phyloP scores from a whole-genome alignment of 31 red algal species.

The Asparagopsis taxiformis region DNA sequence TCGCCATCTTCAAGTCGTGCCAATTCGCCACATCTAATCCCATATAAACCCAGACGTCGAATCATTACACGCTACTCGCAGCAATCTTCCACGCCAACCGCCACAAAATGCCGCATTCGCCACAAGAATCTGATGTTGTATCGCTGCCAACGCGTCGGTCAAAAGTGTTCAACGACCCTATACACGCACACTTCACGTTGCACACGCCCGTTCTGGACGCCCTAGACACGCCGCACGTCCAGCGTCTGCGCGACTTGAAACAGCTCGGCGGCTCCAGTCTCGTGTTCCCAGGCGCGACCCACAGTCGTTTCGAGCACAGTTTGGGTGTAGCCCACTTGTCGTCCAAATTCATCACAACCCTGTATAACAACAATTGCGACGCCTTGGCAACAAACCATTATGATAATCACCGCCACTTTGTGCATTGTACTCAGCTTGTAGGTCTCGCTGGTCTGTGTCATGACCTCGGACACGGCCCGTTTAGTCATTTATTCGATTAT shows the following conservation, averaged over 20 bases:
- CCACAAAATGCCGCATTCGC: too few relatives aligned
- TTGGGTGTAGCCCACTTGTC: conserved; percentile 82
- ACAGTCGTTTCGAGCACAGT: conserved; percentile 96
- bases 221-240: conserved; percentile 94
- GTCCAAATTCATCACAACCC: conserved; percentile 32
- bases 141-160: too few relatives aligned
- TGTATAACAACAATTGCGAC: conserved; percentile 61
- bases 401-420: conserved; percentile 60
- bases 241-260: conserved; percentile 97
- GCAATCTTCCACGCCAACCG: too few relatives aligned
- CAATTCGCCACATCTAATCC: too few relatives aligned
- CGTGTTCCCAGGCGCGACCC: conserved; percentile 88
- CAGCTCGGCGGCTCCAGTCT: conserved; percentile 84
- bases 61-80: too few relatives aligned
- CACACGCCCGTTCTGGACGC: conserved; percentile 44
- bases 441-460: conserved; percentile 91
- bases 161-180: conserved; percentile 95
- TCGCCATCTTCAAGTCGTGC: too few relatives aligned
- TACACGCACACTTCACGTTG: conserved; percentile 90
- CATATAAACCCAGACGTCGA: too few relatives aligned
- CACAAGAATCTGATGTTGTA: too few relatives aligned
- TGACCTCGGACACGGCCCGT: conserved; percentile 99
- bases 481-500: conserved; percentile 91
- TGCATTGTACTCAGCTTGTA: conserved; percentile 53
- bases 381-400: conserved; percentile 35